A percentile compares a stretch with the other conserved stretches of the same genome.
Evolutionary conservation across 345 rosid species (phyloP).

Genomic region (Brassica carinata): DNA sequence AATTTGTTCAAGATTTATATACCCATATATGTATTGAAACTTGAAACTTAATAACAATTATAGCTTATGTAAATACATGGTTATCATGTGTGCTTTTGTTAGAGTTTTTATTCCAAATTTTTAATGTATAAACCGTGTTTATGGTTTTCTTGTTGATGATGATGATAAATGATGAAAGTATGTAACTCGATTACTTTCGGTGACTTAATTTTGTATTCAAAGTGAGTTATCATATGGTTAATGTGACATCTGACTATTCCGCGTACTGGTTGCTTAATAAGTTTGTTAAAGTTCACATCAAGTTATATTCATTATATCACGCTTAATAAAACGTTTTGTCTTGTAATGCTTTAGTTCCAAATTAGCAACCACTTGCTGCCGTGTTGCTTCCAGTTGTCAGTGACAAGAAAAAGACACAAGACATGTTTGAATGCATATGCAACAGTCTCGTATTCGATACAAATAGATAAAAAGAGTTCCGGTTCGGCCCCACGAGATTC

Average conservation of each 20-base stretch:
- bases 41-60: neutral
- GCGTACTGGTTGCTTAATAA: slow-evolving; percentile 2
- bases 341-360: neutral
- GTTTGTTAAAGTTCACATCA: slow-evolving; percentile 28
- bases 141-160: neutral
- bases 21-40: neutral
- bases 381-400: slow-evolving; percentile 20
- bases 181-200: neutral
- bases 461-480: neutral
- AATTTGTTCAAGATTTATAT: neutral
- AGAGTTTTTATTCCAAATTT: slow-evolving; percentile 13
- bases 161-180: slow-evolving; percentile 33
- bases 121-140: slow-evolving; percentile 27
- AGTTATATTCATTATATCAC: slow-evolving; percentile 22
- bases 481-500: slow-evolving; percentile 23
- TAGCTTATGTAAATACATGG: slow-evolving; percentile 25
- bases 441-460: neutral
- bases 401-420: slow-evolving; percentile 5
- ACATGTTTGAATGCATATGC: neutral
- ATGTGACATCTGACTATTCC: neutral
- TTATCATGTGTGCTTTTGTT: slow-evolving; percentile 13
- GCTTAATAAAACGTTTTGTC: slow-evolving; percentile 25
- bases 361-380: slow-evolving; percentile 23
- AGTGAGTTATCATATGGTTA: neutral
- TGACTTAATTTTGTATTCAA: neutral